phyloP scores from a whole-genome alignment of 1,139 yeast species.

The Protomyces pachydermus region DNA sequence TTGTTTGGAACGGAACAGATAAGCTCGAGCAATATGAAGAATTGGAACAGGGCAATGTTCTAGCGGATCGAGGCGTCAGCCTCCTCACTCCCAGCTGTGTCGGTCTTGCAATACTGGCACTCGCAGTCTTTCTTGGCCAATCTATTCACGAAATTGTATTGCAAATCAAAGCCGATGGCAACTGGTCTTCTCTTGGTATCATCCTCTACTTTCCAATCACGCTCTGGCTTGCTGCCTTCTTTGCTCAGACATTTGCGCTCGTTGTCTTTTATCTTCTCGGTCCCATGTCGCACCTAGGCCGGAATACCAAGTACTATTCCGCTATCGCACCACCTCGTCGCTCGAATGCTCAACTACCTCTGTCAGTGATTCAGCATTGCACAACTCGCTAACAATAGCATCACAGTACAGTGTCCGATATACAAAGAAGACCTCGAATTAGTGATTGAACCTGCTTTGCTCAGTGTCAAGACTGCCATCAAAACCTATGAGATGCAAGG shows the following conservation, averaged over 20 bases:
- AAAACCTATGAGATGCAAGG: constrained; percentile 31
- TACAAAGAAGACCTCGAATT: constrained; percentile 30
- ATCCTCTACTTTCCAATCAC: constrained; percentile 30
- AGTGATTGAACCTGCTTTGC: constrained; percentile 28
- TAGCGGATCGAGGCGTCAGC: constrained; percentile 1
- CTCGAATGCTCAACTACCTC: constrained; percentile 15
- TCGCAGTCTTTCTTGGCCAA: constrained; percentile 10
- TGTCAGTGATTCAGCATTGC: not conserved
- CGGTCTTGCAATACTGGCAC: constrained; percentile 1
- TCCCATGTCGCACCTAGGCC: constrained; percentile 29
- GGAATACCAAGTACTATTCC: constrained; percentile 29
- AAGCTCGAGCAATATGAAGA: constrained; percentile 24
- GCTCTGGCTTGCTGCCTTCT: constrained; percentile 30
- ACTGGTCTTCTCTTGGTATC: constrained; percentile 23
- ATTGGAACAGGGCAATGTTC: constrained; percentile 9
- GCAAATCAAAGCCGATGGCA: constrained; percentile 27
- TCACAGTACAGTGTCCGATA: constrained; percentile 26
- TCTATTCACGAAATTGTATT: constrained; percentile 12
- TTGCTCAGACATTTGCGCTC: constrained; percentile 26
- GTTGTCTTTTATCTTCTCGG: constrained; percentile 28
- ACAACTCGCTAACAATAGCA: constrained; percentile 2
- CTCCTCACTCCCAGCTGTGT: constrained; percentile 4
- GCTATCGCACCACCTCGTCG: constrained; percentile 27
- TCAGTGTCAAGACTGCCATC: constrained; percentile 26
- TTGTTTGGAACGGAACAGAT: constrained; percentile 19